A percentile compares a stretch with the other conserved stretches of the same genome.
Conservation (phyloP, 805 yeast genomes). For the Sungouiella blattae region DNA sequence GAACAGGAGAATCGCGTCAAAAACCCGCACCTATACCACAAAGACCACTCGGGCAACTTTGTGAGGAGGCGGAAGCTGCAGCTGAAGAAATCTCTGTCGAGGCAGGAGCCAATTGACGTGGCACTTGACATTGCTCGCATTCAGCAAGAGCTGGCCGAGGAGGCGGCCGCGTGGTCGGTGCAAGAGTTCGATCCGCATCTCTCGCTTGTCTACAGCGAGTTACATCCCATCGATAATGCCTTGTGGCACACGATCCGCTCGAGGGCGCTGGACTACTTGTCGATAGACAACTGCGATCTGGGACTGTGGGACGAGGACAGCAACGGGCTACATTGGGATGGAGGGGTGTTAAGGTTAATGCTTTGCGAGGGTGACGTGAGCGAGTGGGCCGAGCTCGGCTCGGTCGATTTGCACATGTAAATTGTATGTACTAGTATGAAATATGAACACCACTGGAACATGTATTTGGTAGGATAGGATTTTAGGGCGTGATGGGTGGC, state of each 20-base stretch:
- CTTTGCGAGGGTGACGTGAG: constrained; percentile 68
- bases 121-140: constrained; percentile 26
- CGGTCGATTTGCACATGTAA: constrained; percentile 37
- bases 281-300: constrained; percentile 41
- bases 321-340: constrained; percentile 55
- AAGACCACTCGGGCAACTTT: constrained; percentile 28
- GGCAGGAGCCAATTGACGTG: constrained; percentile 11
- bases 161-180: constrained; percentile 51
- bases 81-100: constrained; percentile 20
- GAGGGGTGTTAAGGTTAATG: constrained; percentile 65
- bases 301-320: constrained; percentile 26
- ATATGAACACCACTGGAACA: no score
- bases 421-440: no score
- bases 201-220: constrained; percentile 63
- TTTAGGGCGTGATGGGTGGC: no score
- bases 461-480: no score
- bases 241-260: constrained; percentile 59
- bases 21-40: constrained; percentile 39
- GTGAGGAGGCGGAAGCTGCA: constrained; percentile 17
- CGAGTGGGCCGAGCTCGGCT: constrained; percentile 66
- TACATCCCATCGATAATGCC: constrained; percentile 66
- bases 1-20: constrained; percentile 32
- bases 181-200: constrained; percentile 68
- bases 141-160: constrained; percentile 45
- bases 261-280: constrained; percentile 63